Evolutionary conservation across 108 stramenopile genomes (phyloP).

Genomic region (Mayamaea pseudoterrestris): DNA sequence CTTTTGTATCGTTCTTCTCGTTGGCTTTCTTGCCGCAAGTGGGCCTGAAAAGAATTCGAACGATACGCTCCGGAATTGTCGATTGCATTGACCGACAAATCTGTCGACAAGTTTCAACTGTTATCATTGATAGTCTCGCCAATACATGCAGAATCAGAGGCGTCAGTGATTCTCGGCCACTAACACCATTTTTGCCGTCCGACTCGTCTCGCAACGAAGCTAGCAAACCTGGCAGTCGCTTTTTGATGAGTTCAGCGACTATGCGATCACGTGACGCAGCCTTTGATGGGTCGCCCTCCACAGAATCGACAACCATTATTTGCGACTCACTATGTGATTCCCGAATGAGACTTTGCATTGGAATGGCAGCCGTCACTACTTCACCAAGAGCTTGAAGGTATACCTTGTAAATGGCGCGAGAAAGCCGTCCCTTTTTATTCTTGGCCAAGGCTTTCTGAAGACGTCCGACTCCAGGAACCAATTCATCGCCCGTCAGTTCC

Average conservation of each 20-base stretch:
- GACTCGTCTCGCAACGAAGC: constrained; percentile 26
- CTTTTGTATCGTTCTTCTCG: not conserved
- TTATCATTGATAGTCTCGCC: constrained; percentile 11
- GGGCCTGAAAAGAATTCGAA: constrained; percentile 11
- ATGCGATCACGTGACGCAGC: constrained; percentile 11
- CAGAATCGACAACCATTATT: no score
- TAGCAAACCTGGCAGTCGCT: constrained; percentile 35
- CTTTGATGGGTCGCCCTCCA: no score
- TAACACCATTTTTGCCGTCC: constrained; percentile 18
- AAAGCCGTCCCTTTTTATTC: constrained; percentile 17
- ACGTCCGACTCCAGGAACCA: constrained; percentile 31
- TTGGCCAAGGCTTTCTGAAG: constrained; percentile 26
- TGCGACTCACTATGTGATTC: no score
- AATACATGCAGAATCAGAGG: constrained; percentile 15
- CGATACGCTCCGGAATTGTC: constrained; percentile 19
- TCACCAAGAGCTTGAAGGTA: constrained; percentile 30
- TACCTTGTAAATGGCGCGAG: constrained; percentile 20
- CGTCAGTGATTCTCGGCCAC: constrained; percentile 16
- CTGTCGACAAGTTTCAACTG: constrained; percentile 31
- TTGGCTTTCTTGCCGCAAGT: constrained; percentile 2
- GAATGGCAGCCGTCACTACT: constrained; percentile 39
- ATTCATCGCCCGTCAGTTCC: constrained; percentile 46
- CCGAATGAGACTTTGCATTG: constrained; percentile 26
- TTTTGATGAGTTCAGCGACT: constrained; percentile 36
- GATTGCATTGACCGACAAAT: constrained; percentile 28